Conservation (phyloP, 306 rosid genomes). For the Quercus mongolica region DNA sequence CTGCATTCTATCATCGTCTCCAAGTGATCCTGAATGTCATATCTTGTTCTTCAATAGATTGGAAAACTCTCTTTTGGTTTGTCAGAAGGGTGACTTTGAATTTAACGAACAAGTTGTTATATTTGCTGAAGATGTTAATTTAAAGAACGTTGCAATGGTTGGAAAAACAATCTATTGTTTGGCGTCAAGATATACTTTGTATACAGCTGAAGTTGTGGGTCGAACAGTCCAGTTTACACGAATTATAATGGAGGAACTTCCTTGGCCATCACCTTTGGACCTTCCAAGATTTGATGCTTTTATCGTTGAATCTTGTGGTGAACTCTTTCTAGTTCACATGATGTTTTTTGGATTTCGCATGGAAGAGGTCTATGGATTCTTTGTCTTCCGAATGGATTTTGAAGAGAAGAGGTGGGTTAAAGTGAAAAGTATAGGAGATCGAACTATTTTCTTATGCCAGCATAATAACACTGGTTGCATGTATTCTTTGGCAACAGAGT, state of each 20-base stretch:
- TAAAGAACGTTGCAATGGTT: not conserved
- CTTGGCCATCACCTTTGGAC: not conserved
- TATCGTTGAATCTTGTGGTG: not conserved
- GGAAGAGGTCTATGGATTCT: not conserved
- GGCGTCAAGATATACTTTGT: fast-evolving
- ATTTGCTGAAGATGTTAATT: not conserved
- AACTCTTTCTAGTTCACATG: not conserved
- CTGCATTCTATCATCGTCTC: not conserved
- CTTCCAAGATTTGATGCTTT: not conserved
- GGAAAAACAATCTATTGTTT: not conserved
- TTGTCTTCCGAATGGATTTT: not conserved
- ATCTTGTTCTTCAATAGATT: not conserved
- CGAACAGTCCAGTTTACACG: not conserved
- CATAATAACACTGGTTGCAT: not conserved
- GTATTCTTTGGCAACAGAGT: not conserved
- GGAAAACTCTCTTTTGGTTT: not conserved
- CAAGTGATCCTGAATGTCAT: not conserved
- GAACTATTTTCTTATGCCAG: not conserved
- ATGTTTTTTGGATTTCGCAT: not conserved
- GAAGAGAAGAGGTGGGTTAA: not conserved
- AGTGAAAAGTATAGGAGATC: not conserved
- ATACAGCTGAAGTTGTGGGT: not conserved
- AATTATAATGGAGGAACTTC: not conserved
- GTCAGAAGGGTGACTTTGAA: not conserved
- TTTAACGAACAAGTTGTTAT: not conserved